Evolutionary conservation across 352 stramenopile species (phyloP).

Genomic region (Pythium scleroteichum): DNA sequence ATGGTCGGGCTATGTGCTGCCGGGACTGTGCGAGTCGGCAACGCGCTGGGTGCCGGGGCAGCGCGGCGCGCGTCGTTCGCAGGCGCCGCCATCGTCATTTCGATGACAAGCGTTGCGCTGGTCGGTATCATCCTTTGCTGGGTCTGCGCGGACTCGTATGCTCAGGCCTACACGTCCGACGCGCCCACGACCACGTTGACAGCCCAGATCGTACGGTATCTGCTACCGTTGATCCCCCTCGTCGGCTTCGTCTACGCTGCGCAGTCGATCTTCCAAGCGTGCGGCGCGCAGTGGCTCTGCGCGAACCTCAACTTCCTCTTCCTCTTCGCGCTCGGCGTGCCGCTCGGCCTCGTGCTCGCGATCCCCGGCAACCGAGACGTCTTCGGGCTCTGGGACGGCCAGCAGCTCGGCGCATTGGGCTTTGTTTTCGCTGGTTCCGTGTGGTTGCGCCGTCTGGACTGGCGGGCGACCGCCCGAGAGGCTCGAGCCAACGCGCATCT

Average conservation of each 20-base stretch:
- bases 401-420: slow-evolving; percentile 41
- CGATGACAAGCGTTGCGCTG: slow-evolving; percentile 29
- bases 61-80: slow-evolving; percentile 45
- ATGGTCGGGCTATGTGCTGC: slow-evolving; percentile 50
- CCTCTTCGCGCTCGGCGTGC: slow-evolving; percentile 51
- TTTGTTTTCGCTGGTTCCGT: slow-evolving; percentile 42
- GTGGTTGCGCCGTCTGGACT: slow-evolving; percentile 54
- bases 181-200: slow-evolving; percentile 31
- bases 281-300: slow-evolving; percentile 50
- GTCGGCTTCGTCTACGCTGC: slow-evolving; percentile 40
- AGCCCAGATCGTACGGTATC: slow-evolving; percentile 35
- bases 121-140: slow-evolving; percentile 36
- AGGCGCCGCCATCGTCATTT: slow-evolving; percentile 23
- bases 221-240: slow-evolving; percentile 45
- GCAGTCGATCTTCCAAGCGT: slow-evolving; percentile 52
- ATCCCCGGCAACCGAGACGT: slow-evolving; percentile 44
- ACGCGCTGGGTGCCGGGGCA: slow-evolving; percentile 54
- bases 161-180: slow-evolving; percentile 45
- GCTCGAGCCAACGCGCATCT: slow-evolving; percentile 45
- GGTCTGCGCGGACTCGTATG: slow-evolving; percentile 36
- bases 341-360: slow-evolving; percentile 46
- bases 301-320: slow-evolving; percentile 60
- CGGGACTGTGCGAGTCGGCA: slow-evolving; percentile 60
- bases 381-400: slow-evolving; percentile 58
- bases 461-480: slow-evolving; percentile 50